Evolutionary conservation across 768 basidiomycete species (phyloP).

Genomic region (Lactarius hatsudake): DNA sequence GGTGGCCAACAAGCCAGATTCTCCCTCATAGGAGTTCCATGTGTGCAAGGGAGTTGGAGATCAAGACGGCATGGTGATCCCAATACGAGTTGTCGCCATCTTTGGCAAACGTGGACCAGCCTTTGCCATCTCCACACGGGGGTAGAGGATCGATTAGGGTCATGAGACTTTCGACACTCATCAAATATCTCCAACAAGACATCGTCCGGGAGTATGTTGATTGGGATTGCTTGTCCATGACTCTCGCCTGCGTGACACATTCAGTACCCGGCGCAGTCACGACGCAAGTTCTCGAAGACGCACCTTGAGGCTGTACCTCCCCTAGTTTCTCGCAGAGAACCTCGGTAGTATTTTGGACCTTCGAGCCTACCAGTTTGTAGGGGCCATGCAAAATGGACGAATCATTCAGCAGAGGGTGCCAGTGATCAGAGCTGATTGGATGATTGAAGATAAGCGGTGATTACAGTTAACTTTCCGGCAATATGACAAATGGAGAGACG

Average conservation of each 20-base stretch:
- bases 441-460: not conserved
- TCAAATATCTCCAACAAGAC: not conserved
- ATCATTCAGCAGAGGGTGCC: not conserved
- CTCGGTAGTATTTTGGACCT: not conserved
- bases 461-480: not conserved
- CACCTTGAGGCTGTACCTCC: not conserved
- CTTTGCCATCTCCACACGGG: not conserved
- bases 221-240: not conserved
- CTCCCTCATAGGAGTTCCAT: slow-evolving; percentile 2
- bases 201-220: not conserved
- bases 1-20: not conserved
- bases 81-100: slow-evolving; percentile 2
- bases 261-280: not conserved
- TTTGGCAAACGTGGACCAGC: slow-evolving; percentile 4
- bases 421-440: not conserved
- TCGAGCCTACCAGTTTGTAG: not conserved
- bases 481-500: not conserved
- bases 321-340: not conserved
- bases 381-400: not conserved
- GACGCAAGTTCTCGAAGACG: not conserved
- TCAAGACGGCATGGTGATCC: slow-evolving; percentile 3
- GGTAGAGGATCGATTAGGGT: not conserved
- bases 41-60: not conserved
- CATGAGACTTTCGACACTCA: not conserved
- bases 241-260: not conserved